A percentile compares a stretch with the other conserved stretches of the same genome.
phyloP scores from a whole-genome alignment of 495 filamentous ascomycete genomes.

The Podospora pseudopauciseta region DNA sequence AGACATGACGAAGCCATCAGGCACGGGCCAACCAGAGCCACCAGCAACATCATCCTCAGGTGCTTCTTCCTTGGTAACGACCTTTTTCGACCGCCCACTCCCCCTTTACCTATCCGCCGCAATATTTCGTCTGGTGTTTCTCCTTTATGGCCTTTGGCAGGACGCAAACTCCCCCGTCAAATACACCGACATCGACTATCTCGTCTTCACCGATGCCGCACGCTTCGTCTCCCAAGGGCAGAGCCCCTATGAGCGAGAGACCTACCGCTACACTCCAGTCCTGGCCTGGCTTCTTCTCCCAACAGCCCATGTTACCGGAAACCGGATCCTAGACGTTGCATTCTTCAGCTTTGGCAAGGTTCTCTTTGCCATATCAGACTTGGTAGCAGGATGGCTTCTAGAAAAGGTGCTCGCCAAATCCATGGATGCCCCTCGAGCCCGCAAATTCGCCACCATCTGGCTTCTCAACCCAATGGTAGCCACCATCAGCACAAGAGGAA shows the following conservation, averaged over 20 bases:
- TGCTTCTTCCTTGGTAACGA: slow-evolving; percentile 20
- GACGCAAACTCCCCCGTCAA: slow-evolving; percentile 86
- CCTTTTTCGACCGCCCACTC: slow-evolving; percentile 38
- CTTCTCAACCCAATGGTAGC: slow-evolving; percentile 97
- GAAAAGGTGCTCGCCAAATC: slow-evolving; percentile 30
- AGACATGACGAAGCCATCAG: neutral
- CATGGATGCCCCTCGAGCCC: slow-evolving; percentile 43
- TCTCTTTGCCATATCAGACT: slow-evolving; percentile 77
- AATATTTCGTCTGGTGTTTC: slow-evolving; percentile 62
- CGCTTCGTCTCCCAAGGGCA: slow-evolving; percentile 60
- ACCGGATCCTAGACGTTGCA: slow-evolving; percentile 31
- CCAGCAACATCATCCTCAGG: neutral
- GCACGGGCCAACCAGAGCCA: neutral
- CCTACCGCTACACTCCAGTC: slow-evolving; percentile 94
- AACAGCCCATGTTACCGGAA: slow-evolving; percentile 56
- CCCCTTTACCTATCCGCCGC: slow-evolving; percentile 66
- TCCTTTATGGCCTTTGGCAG: slow-evolving; percentile 86
- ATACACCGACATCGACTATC: slow-evolving; percentile 99
- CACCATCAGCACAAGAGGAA: slow-evolving; percentile 88
- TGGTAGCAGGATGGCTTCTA: slow-evolving; percentile 85
- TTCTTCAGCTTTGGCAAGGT: slow-evolving; percentile 87
- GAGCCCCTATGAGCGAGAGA: slow-evolving; percentile 84
- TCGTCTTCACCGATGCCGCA: slow-evolving; percentile 96
- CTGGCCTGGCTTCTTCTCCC: slow-evolving; percentile 87
- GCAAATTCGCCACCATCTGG: slow-evolving; percentile 82